These are phyloP conservation scores for Starmerella riodocensis DNA, from an alignment of 805 yeast species.

Conservation along the genomic window DNA sequence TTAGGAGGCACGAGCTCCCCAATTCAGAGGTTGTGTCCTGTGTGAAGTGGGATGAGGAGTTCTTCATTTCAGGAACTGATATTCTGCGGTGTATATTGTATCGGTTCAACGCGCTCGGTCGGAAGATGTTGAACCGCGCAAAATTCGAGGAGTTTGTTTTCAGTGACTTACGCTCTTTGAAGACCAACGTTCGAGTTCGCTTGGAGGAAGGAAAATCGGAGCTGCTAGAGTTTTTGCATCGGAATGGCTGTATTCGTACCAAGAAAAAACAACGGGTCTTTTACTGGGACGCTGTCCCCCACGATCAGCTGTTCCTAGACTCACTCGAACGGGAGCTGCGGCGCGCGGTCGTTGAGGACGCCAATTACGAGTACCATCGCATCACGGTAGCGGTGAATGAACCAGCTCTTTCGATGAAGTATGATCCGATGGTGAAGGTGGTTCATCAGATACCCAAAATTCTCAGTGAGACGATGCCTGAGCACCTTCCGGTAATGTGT, in stretches of 20 bases:
- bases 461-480: slow-evolving; percentile 19
- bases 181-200: slow-evolving; percentile 69
- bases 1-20: slow-evolving; percentile 71
- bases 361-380: slow-evolving; percentile 7
- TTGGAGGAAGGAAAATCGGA: slow-evolving; percentile 77
- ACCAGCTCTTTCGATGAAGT: slow-evolving; percentile 68
- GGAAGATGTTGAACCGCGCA: slow-evolving; percentile 70
- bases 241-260: slow-evolving; percentile 77
- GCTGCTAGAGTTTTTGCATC: slow-evolving; percentile 70
- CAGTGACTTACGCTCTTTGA: slow-evolving; percentile 74
- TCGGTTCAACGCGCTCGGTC: slow-evolving; percentile 79
- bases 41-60: slow-evolving; percentile 80
- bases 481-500: slow-evolving; percentile 2
- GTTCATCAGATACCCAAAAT: slow-evolving; percentile 27
- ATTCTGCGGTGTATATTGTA: slow-evolving; percentile 84
- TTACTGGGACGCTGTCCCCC: slow-evolving; percentile 93
- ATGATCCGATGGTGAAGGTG: slow-evolving; percentile 34
- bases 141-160: slow-evolving; percentile 95
- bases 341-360: slow-evolving; percentile 9
- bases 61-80: slow-evolving; percentile 90
- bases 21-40: slow-evolving; percentile 91
- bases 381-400: slow-evolving; percentile 63
- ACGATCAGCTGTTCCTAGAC: slow-evolving; percentile 80
- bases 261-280: slow-evolving; percentile 95
- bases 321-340: slow-evolving; percentile 77